A percentile compares a stretch with the other conserved stretches of the same genome.
phyloP scores from a whole-genome alignment of 2,329 filamentous ascomycete species.

The Trichoderma brevicompactum region DNA sequence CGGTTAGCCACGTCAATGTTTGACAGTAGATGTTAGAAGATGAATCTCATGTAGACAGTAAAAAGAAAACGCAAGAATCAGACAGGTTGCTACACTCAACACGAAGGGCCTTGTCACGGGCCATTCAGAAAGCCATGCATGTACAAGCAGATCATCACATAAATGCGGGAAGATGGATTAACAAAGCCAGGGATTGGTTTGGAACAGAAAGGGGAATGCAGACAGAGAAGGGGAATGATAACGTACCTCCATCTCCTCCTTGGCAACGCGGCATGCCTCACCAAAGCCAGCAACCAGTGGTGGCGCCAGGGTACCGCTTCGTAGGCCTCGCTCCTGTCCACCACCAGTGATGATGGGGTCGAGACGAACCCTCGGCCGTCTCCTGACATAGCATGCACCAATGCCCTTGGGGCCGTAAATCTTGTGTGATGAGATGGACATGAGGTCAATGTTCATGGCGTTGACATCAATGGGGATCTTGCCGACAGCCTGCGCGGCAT shows the following conservation, averaged over 20 bases:
- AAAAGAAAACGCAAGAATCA: constrained; percentile 47
- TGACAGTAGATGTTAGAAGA: not conserved
- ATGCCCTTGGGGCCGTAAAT: constrained; percentile 98
- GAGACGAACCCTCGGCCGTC: constrained; percentile 88
- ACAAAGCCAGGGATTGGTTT: not conserved
- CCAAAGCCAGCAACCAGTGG: constrained; percentile 90
- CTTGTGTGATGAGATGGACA: constrained; percentile 99
- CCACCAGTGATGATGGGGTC: constrained; percentile 96
- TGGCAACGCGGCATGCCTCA: constrained; percentile 90
- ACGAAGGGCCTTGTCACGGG: constrained; percentile 62
- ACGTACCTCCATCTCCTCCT: constrained; percentile 88
- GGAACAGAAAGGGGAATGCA: constrained; percentile 27
- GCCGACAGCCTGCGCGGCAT: constrained; percentile 95
- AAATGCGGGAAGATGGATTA: constrained; percentile 25
- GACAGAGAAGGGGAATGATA: not conserved
- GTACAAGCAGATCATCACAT: constrained; percentile 81
- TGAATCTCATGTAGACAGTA: not conserved
- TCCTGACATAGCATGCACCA: constrained; percentile 92
- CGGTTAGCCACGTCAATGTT: constrained; percentile 17
- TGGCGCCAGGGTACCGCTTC: constrained; percentile 91
- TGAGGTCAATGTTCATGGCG: constrained; percentile 95
- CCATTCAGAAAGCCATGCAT: constrained; percentile 91
- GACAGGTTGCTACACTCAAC: constrained; percentile 71
- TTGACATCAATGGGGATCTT: constrained; percentile 98
- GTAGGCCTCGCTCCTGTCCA: constrained; percentile 91